Percentiles rank a stretch among this genome's conserved stretches.
Conservation (phyloP, 2,329 filamentous ascomycete genomes). For the Talaromyces sp. region DNA sequence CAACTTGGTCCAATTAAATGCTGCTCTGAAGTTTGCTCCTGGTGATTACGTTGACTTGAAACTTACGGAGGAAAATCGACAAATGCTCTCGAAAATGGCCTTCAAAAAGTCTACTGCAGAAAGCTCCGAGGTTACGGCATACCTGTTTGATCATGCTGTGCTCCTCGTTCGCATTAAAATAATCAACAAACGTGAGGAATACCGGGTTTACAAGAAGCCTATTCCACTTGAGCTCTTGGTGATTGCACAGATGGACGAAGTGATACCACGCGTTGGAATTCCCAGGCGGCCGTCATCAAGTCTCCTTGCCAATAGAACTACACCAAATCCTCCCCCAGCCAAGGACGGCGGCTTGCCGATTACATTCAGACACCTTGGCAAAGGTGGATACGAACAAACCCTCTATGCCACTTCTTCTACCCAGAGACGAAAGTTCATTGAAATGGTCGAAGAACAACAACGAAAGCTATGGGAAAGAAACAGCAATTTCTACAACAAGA, state of each 20-base stretch:
- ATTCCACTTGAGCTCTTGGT: conserved; percentile 92
- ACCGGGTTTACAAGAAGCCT: conserved; percentile 92
- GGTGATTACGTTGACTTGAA: conserved; percentile 93
- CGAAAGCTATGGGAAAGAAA: conserved; percentile 74
- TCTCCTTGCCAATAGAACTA: conserved; percentile 66
- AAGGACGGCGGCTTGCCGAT: conserved; percentile 82
- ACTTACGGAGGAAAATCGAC: conserved; percentile 87
- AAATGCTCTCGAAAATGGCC: conserved; percentile 90
- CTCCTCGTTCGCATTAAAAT: conserved; percentile 88
- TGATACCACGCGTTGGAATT: conserved; percentile 78
- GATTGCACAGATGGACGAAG: conserved; percentile 96
- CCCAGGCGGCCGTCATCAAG: conserved; percentile 88
- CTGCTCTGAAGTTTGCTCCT: conserved; percentile 85
- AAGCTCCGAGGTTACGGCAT: conserved; percentile 86
- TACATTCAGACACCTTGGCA: conserved; percentile 93
- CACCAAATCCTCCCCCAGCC: conserved; percentile 51
- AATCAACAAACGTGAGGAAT: conserved; percentile 89
- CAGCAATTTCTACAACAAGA: conserved; percentile 71
- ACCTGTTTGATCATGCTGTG: conserved; percentile 94
- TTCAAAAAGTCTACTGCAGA: conserved; percentile 93
- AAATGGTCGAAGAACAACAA: conserved; percentile 90
- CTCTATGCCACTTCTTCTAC: conserved; percentile 84
- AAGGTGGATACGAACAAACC: conserved; percentile 90
- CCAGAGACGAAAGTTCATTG: conserved; percentile 93
- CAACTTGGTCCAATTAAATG: conserved; percentile 88